phyloP scores from a whole-genome alignment of 148 eudicot species.

The Chenopodium formosanum region DNA sequence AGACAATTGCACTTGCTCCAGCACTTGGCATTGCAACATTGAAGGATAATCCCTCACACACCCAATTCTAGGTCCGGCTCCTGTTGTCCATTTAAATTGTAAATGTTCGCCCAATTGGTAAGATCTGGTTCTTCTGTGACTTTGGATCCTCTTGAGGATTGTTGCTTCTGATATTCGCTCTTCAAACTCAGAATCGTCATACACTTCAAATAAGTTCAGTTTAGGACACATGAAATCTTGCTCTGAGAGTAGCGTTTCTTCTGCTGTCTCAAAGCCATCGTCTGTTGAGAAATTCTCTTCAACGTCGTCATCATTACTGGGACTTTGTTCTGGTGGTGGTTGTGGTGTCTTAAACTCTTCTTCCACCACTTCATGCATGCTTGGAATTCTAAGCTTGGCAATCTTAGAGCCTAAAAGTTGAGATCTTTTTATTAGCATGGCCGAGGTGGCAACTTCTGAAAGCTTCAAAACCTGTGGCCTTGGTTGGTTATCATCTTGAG shows the following conservation, averaged over 20 bases:
- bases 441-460: conserved; percentile 25
- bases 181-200: conserved; percentile 36
- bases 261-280: conserved; percentile 64
- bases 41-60: conserved; percentile 84
- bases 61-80: conserved; percentile 85
- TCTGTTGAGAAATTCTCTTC: conserved; percentile 22
- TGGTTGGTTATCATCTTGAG: conserved; percentile 21
- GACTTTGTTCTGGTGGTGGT: conserved; percentile 24
- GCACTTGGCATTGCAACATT: conserved; percentile 52
- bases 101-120: conserved; percentile 67
- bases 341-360: conserved; percentile 39
- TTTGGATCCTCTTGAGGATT: conserved; percentile 53
- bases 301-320: background rate
- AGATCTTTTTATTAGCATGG: conserved; percentile 42
- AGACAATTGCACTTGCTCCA: conserved; percentile 68
- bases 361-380: conserved; percentile 36
- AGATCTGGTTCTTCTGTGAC: conserved; percentile 61
- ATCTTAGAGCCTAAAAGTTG: conserved; percentile 36
- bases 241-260: conserved; percentile 53
- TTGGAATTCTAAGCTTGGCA: conserved; percentile 43
- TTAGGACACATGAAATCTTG: conserved; percentile 51
- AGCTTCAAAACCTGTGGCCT: conserved; percentile 23
- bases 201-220: conserved; percentile 49
- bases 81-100: conserved; percentile 75
- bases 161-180: conserved; percentile 56